phyloP scores from a whole-genome alignment of 768 basidiomycete species.

The Lentinula edodes region DNA sequence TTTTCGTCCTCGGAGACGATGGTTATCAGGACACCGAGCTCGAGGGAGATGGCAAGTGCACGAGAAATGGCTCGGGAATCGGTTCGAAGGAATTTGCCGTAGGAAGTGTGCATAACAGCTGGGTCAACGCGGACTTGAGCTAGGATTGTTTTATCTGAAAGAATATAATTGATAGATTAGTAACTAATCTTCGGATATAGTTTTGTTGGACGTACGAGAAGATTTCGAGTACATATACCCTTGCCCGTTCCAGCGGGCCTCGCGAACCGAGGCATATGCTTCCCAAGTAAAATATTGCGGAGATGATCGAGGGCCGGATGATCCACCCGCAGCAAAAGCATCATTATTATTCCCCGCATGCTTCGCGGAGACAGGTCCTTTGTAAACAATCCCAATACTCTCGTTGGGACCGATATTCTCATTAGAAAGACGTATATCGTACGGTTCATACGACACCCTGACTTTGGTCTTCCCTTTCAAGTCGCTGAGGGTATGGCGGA shows the following conservation, averaged over 20 bases:
- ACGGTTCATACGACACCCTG: conserved; percentile 22
- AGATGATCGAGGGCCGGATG: neutral
- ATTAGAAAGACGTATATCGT: conserved; percentile 24
- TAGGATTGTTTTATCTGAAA: conserved; percentile 19
- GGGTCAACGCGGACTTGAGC: conserved; percentile 33
- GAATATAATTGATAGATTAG: neutral
- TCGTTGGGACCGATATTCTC: neutral
- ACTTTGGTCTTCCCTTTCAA: conserved; percentile 1
- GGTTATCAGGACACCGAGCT: conserved; percentile 29
- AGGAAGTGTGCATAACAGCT: conserved; percentile 25
- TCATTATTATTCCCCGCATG: conserved; percentile 7
- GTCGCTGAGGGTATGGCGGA: conserved; percentile 19
- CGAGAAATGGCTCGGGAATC: conserved; percentile 28
- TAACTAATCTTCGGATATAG: neutral
- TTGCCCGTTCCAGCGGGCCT: conserved; percentile 1
- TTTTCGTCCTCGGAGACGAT: conserved; percentile 13
- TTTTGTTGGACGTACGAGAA: conserved; percentile 17
- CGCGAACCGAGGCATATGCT: conserved; percentile 15
- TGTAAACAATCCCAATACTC: neutral
- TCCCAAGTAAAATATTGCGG: conserved; percentile 25
- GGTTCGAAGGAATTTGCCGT: conserved; percentile 24
- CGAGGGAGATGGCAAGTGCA: conserved; percentile 35
- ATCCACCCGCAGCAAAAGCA: neutral
- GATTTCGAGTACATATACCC: conserved; percentile 10
- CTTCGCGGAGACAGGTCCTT: conserved; percentile 19